Base-by-base conservation (phyloP, 176 grass and related monocot genomes). In the Ensete ventricosum region DNA sequence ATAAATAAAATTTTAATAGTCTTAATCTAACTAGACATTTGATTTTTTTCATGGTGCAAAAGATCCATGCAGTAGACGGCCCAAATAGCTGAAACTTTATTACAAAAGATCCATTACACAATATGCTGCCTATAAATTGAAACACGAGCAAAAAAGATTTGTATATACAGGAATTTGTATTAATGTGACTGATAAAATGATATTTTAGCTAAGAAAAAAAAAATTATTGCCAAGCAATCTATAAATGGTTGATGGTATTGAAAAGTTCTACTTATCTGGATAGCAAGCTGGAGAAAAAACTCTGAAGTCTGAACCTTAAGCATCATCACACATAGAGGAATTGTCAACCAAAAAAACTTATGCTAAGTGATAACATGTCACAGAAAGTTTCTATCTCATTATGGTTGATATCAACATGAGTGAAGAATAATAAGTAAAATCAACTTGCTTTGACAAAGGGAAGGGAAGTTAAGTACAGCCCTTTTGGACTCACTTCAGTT, bases 401-500 rank as follows among this genome's bases (percentile, higher is more conserved):
- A 29, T 34, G 0, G 3, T 34, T 34, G 29, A 14, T 13, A 10
- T 1, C 22, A 25, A 55, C 14, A 55, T 73, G 1, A 73, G 67
- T 5, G 51, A 4, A 9, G 51, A 8, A 24, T 26, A 74, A 16
- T 20, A 77, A 53, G 17, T 64, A 65, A 63, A 68, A 23, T 5
- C 22, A 17, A 17, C 43, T 22, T 64, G 9, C 17, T 34, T 50
- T n/a, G 79, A 69, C 52, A 43, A 55, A 69, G 48, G 25, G n/a
- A 75, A 79, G 59, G 12, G 55, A 64, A 23, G n/a, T n/a, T n/a
- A n/a, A 53, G 62, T 22, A 64, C 1, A 54, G 19, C 43, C 71
- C 68, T 51, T 82, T 64, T 64, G 14, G 52, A 89, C 82, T 85
- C 80, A 97, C 93, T 72, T 67, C 53, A 99, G 52, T 21, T 82